Base-by-base conservation (phyloP, 1,284 basidiomycete genomes). In the Cryptococcus sp. region DNA sequence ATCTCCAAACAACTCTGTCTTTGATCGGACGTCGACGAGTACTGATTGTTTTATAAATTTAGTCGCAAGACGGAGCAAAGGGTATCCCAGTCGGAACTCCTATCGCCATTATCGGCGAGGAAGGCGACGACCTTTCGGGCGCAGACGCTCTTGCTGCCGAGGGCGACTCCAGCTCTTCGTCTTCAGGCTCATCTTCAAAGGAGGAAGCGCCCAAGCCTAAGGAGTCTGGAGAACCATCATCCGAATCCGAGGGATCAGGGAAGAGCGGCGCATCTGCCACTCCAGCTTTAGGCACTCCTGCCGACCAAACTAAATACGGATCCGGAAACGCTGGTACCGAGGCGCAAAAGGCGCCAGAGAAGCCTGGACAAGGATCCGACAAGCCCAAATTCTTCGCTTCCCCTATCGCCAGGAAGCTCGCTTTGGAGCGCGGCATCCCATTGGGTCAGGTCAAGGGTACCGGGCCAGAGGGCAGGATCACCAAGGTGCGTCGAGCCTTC, bases 361-460 rank as follows among this genome's bases (percentile, higher is more conserved):
- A 67, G 46, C 26, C 56, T 37, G 60, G 62, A 20, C 54, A 67
- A 37, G 29, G 29, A 4, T 68, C 68, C 47, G 76, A 89, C 74
- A 87, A 87, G 67, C 76, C 76, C 41, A 71, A 67, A 57, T 93
- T 98, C 81, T 94, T 96, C 72, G 95, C 94, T 16, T 89, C 89
- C 23, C 95, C 96, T 37, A 84, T 97, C 62, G 96, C 95, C 23
- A 95, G 95, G 83, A 94, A 94, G 81, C 88, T 99, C 73, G 96
- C 96, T 37, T 82, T 96, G 45, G 95, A 99, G 77, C 87, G 87
- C 68, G 96, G 96, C 40, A 87, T 99, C 69, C 93, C 96, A 50
- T 82, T 99, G 52, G 83, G 85, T 51, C 84, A 97, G 79, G 81
- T 99, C 76, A 97, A 95, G 80, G 96, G 96, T 46, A 85, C 92